phyloP scores from a whole-genome alignment of 2,329 filamentous ascomycete species.

The Phaeosphaeria sp. region DNA sequence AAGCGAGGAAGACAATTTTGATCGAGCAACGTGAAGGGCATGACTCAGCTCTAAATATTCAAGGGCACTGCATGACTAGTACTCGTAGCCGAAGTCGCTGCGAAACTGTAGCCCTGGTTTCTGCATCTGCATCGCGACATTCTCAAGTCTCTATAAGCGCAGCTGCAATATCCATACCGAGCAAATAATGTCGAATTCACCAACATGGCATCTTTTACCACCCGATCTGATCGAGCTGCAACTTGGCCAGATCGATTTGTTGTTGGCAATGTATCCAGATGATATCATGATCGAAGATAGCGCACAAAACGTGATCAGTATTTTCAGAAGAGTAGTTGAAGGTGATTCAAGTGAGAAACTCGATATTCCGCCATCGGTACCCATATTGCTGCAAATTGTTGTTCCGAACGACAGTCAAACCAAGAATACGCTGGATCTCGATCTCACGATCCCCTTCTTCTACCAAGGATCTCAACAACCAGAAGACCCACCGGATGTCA shows the following conservation, averaged over 20 bases:
- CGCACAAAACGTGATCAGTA: constrained; percentile 12
- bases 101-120: neutral
- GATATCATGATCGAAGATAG: constrained; percentile 20
- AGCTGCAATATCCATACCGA: neutral
- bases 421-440: constrained; percentile 16
- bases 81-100: neutral
- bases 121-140: neutral
- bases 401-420: neutral
- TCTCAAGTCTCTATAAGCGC: neutral
- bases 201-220: constrained; percentile 27
- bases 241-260: constrained; percentile 35
- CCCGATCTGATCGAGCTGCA: constrained; percentile 33
- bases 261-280: constrained; percentile 38
- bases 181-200: neutral
- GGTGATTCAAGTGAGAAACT: neutral
- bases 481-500: constrained; percentile 26
- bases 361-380: constrained; percentile 12
- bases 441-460: constrained; percentile 28
- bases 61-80: neutral
- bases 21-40: neutral
- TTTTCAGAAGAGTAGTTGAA: constrained; percentile 11
- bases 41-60: neutral
- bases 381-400: constrained; percentile 16
- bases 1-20: neutral
- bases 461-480: constrained; percentile 10